These are phyloP conservation scores for Spergularia bocconei DNA, from an alignment of 148 eudicot genomes.

Conservation along the genomic window DNA sequence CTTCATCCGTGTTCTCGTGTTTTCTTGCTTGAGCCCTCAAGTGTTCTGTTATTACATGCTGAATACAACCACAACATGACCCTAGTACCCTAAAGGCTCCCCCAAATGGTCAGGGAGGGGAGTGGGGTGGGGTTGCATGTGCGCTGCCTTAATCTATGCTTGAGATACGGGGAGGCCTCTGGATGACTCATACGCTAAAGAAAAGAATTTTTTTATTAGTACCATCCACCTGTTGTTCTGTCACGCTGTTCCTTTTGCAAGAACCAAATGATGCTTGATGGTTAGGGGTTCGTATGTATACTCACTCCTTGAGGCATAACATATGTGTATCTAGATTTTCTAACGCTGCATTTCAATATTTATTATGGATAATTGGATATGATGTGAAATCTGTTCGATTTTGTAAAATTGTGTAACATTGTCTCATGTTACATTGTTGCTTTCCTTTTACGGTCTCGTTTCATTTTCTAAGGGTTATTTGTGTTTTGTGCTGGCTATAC, in stretches of 20 bases:
- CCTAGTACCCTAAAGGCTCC: too few species aligned
- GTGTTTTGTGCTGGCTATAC: conserved; percentile 18
- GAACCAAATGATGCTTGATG: neutral
- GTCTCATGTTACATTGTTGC: neutral
- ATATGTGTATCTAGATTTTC: neutral
- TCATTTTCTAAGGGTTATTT: neutral
- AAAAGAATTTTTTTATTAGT: too few species aligned
- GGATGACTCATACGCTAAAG: too few species aligned
- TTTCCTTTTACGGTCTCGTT: neutral
- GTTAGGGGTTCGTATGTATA: too few species aligned
- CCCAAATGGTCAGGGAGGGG: too few species aligned
- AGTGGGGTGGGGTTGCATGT: too few species aligned
- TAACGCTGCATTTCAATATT: neutral
- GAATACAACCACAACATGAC: neutral
- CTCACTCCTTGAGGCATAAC: neutral
- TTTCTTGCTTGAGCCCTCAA: neutral
- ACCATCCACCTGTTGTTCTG: too few species aligned
- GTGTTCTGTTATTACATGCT: neutral
- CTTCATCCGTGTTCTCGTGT: neutral
- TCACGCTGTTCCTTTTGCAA: too few species aligned
- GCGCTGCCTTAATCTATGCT: too few species aligned
- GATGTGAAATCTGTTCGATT: conserved; percentile 3
- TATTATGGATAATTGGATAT: neutral
- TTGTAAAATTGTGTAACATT: conserved; percentile 9
- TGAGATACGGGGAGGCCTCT: too few species aligned